Evolutionary conservation across 495 filamentous ascomycete genomes (phyloP).

Genomic region (Cudoniella acicularis): DNA sequence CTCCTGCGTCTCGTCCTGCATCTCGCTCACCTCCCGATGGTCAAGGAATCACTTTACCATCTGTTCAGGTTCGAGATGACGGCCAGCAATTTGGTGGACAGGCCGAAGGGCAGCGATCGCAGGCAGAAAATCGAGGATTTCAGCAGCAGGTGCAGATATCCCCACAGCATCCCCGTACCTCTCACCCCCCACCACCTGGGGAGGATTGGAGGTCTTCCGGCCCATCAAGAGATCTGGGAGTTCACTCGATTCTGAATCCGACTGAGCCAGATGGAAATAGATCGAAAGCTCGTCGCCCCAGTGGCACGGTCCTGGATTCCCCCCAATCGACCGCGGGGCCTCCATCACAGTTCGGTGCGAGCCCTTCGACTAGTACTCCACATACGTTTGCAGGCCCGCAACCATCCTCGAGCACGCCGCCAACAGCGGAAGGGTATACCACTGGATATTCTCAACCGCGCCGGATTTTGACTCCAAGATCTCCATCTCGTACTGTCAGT

Average conservation of each 20-base stretch:
- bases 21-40: slow-evolving; percentile 33
- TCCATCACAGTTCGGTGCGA: slow-evolving; percentile 14
- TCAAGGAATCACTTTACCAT: slow-evolving; percentile 22
- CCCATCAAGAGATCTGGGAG: slow-evolving; percentile 40
- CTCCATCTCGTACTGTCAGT: slow-evolving; percentile 48
- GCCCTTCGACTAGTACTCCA: slow-evolving; percentile 8
- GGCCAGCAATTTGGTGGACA: slow-evolving; percentile 18
- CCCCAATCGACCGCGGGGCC: slow-evolving; percentile 12
- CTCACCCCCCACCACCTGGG: slow-evolving; percentile 16
- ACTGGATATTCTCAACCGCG: slow-evolving; percentile 35
- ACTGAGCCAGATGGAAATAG: slow-evolving; percentile 26
- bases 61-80: slow-evolving; percentile 28
- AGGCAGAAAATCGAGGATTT: slow-evolving; percentile 13
- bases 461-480: slow-evolving; percentile 61
- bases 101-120: slow-evolving; percentile 16
- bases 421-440: slow-evolving; percentile 28
- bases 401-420: slow-evolving; percentile 16
- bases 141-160: slow-evolving; percentile 14
- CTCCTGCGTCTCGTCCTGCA: slow-evolving; percentile 38
- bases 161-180: slow-evolving; percentile 17
- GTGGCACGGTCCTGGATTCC: slow-evolving; percentile 17
- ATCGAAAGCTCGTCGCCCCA: slow-evolving; percentile 8
- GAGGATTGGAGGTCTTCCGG: slow-evolving; percentile 34
- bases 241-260: slow-evolving; percentile 51
- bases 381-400: slow-evolving; percentile 19